Conservation (phyloP, 805 yeast genomes). For the Grigorovia transvaalensis region DNA sequence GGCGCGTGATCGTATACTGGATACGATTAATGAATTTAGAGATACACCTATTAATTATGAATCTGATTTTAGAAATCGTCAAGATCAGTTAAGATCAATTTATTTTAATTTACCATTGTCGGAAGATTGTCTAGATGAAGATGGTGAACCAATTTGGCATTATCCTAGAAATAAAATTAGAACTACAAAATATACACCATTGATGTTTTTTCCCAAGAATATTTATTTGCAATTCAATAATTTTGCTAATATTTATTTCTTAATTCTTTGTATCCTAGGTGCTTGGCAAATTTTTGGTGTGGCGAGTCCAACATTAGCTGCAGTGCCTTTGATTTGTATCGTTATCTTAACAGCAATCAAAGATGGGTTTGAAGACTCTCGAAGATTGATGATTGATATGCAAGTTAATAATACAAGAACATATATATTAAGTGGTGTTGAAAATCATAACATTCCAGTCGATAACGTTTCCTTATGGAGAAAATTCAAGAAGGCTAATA, state of each 20-base stretch:
- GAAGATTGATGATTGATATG: conserved; percentile 61
- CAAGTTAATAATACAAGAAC: conserved; percentile 69
- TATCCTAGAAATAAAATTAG: conserved; percentile 87
- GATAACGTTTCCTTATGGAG: conserved; percentile 64
- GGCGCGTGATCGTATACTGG: conserved; percentile 30
- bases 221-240: conserved; percentile 70
- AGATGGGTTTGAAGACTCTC: conserved; percentile 74
- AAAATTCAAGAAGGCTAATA: conserved; percentile 47
- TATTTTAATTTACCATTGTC: conserved; percentile 56
- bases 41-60: not conserved
- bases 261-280: conserved; percentile 69
- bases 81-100: conserved; percentile 37
- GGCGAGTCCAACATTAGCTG: conserved; percentile 61
- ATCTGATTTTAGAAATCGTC: conserved; percentile 27
- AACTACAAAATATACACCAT: conserved; percentile 91
- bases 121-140: conserved; percentile 44
- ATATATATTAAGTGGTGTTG: conserved; percentile 47
- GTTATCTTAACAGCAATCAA: conserved; percentile 64
- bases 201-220: conserved; percentile 81
- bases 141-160: conserved; percentile 44
- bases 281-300: conserved; percentile 72
- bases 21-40: conserved; percentile 20
- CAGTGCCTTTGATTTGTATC: conserved; percentile 73
- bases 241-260: conserved; percentile 83
- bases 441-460: conserved; percentile 51